These are phyloP conservation scores for Ophiostoma piceae DNA, from an alignment of 2,329 filamentous ascomycete species.

Conservation along the genomic window DNA sequence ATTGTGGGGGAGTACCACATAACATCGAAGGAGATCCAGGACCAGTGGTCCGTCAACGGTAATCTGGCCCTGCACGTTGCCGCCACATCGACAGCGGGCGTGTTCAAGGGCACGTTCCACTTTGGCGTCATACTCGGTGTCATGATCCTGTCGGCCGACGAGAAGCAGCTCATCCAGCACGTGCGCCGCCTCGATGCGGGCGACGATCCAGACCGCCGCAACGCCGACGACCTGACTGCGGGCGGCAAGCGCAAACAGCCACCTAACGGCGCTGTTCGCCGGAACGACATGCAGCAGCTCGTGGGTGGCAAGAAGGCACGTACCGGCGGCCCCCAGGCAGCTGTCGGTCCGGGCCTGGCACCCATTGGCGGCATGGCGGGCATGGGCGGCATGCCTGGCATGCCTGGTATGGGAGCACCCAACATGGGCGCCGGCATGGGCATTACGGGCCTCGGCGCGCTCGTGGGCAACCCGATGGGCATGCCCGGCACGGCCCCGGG, in stretches of 20 bases:
- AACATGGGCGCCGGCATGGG: slow-evolving; percentile 18
- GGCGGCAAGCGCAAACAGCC: slow-evolving; percentile 29
- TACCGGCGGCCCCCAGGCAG: slow-evolving; percentile 11
- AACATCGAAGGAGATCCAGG: slow-evolving; percentile 30
- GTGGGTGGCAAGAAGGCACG: slow-evolving; percentile 19
- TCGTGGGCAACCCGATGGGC: slow-evolving; percentile 21
- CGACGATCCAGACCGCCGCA: slow-evolving; percentile 26
- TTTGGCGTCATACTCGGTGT: slow-evolving; percentile 33
- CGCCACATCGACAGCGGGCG: slow-evolving; percentile 28
- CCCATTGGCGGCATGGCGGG: slow-evolving; percentile 16
- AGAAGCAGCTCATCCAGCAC: slow-evolving; percentile 30
- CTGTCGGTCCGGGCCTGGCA: slow-evolving; percentile 11
- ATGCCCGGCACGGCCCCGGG: not conserved
- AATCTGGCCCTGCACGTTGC: slow-evolving; percentile 31
- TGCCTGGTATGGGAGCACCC: slow-evolving; percentile 20
- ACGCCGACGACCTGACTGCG: slow-evolving; percentile 14
- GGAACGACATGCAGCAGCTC: slow-evolving; percentile 21
- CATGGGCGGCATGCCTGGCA: slow-evolving; percentile 23
- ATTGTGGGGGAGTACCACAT: slow-evolving; percentile 32
- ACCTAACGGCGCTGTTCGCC: slow-evolving; percentile 22
- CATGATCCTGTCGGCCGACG: slow-evolving; percentile 31
- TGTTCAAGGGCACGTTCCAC: slow-evolving; percentile 33
- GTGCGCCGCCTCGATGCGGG: slow-evolving; percentile 28
- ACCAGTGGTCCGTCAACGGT: slow-evolving; percentile 30
- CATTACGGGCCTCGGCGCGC: slow-evolving; percentile 24